Conservation (phyloP, 2,329 filamentous ascomycete genomes). For the Tetracladium maxilliforme region DNA sequence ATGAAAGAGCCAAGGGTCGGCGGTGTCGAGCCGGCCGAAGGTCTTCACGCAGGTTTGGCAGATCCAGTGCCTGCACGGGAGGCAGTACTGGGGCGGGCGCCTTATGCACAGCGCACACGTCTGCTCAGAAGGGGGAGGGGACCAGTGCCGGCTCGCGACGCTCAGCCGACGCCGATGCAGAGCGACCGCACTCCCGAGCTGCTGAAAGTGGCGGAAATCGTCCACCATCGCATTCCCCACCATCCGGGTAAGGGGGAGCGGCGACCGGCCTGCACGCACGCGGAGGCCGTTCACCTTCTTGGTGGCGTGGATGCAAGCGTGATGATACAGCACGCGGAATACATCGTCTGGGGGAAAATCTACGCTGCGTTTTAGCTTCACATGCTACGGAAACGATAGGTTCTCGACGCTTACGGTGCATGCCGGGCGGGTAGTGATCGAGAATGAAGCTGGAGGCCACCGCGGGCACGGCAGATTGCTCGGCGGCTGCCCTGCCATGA, state of each 20-base stretch:
- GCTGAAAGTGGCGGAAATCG: too few relatives aligned
- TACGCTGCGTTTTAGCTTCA: constrained; percentile 3
- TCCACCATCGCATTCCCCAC: too few relatives aligned
- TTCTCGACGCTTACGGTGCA: constrained; percentile 9
- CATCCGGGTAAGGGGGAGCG: too few relatives aligned
- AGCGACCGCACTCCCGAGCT: too few relatives aligned
- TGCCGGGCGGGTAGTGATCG: constrained; percentile 8
- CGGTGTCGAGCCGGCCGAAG: constrained; percentile 9
- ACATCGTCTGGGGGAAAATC: constrained; percentile 6
- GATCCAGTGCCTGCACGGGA: constrained; percentile 17
- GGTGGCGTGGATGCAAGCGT: constrained; percentile 3
- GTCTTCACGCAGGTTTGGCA: constrained; percentile 16
- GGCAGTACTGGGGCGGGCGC: constrained; percentile 5
- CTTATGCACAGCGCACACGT: constrained; percentile 6
- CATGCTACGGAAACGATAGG: not conserved
- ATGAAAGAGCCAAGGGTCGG: constrained; percentile 9
- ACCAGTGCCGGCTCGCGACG: too few relatives aligned
- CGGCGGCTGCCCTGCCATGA: constrained; percentile 4
- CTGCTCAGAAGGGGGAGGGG: constrained; percentile 6
- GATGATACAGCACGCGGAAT: constrained; percentile 6
- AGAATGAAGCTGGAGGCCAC: constrained; percentile 8
- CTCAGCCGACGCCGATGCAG: too few relatives aligned
- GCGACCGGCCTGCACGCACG: too few relatives aligned
- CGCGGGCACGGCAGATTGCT: constrained; percentile 5
- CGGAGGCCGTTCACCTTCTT: too few relatives aligned